phyloP scores from a whole-genome alignment of 2,329 filamentous ascomycete species.

The Diplodia seriata region DNA sequence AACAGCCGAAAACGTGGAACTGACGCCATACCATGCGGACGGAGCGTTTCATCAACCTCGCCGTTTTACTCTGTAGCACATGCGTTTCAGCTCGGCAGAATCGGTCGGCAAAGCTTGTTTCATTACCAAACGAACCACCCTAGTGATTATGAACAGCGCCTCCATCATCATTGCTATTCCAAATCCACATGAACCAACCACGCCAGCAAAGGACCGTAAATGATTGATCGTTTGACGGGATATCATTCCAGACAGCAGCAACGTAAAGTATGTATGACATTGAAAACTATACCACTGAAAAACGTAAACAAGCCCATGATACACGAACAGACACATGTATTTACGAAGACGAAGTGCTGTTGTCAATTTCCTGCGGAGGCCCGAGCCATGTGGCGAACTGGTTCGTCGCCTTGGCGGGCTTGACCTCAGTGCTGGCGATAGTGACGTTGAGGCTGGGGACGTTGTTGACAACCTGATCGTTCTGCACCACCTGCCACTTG shows the following conservation, averaged over 20 bases:
- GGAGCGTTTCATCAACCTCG: no score
- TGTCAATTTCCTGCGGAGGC: neutral
- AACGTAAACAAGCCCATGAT: neutral
- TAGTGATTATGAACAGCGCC: no score
- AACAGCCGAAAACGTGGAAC: neutral
- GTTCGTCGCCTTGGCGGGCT: constrained; percentile 35
- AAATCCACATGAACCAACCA: no score
- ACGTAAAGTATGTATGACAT: neutral
- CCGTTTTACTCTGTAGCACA: no score
- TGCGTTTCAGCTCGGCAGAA: no score
- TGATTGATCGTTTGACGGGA: no score
- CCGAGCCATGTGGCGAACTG: constrained; percentile 4
- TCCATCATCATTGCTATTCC: no score
- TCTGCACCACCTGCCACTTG: constrained; percentile 45
- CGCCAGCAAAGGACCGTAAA: no score
- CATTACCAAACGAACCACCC: no score
- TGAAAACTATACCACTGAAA: neutral
- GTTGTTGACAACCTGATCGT: constrained; percentile 41
- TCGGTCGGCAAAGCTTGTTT: no score
- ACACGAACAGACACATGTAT: neutral
- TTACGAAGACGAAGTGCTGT: neutral
- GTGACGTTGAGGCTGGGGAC: constrained; percentile 46
- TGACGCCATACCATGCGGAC: no score
- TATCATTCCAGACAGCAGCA: neutral
- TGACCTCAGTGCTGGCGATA: constrained; percentile 43